Percentiles rank a stretch among this genome's conserved stretches.
Conservation (phyloP, 2,329 filamentous ascomycete species). For the Pseudopithomyces maydicus region DNA sequence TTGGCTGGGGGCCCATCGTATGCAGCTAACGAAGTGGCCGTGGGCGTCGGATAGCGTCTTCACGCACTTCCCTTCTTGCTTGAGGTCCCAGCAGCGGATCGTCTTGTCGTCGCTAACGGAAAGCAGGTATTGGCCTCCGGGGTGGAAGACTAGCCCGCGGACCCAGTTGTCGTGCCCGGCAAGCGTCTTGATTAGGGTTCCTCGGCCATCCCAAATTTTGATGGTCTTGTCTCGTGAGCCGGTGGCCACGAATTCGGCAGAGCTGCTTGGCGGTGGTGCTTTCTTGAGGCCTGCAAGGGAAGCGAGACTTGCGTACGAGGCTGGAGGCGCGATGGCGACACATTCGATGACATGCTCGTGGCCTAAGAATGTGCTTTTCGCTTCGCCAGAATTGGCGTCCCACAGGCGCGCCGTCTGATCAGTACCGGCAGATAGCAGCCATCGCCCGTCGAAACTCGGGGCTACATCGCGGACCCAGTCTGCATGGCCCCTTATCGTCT, state of each 20-base stretch:
- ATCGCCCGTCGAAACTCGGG: conserved; percentile 82
- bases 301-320: conserved; percentile 78
- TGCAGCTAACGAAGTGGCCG: conserved; percentile 81
- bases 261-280: conserved; percentile 72
- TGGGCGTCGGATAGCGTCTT: conserved; percentile 79
- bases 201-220: conserved; percentile 84
- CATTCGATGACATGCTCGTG: conserved; percentile 89
- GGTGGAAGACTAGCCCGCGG: conserved; percentile 83
- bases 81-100: conserved; percentile 89
- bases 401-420: conserved; percentile 83
- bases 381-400: conserved; percentile 78
- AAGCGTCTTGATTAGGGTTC: conserved; percentile 82
- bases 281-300: conserved; percentile 82
- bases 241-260: conserved; percentile 87
- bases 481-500: conserved; percentile 82
- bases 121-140: conserved; percentile 86
- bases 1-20: conserved; percentile 84
- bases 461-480: conserved; percentile 92
- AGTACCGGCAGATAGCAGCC: conserved; percentile 79
- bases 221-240: conserved; percentile 91
- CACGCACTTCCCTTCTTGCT: conserved; percentile 88
- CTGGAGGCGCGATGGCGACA: conserved; percentile 80
- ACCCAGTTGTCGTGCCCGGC: conserved; percentile 95
- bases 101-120: conserved; percentile 90
- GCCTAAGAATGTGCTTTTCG: conserved; percentile 78